phyloP scores from a whole-genome alignment of 1,139 yeast genomes.

The Debaryomyces singareniensis region DNA sequence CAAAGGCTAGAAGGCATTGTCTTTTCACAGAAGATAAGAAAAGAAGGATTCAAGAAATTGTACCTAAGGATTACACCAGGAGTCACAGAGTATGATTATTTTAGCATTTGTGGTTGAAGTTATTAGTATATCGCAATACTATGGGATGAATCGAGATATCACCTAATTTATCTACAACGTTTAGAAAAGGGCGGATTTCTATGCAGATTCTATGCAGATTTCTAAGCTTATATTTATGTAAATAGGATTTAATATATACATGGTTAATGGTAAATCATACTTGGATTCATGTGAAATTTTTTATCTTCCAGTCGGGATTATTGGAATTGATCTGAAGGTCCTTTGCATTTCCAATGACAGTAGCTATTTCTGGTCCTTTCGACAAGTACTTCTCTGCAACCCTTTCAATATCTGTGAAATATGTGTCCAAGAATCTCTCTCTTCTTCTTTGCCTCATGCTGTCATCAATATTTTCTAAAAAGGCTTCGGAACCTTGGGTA shows the following conservation, averaged over 20 bases:
- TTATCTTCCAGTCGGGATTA: conserved; percentile 20
- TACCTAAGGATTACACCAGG: conserved; percentile 56
- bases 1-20: conserved; percentile 66
- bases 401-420: conserved; percentile 53
- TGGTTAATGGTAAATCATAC: too few relatives aligned
- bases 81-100: conserved; percentile 24
- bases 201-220: too few relatives aligned
- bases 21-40: conserved; percentile 83
- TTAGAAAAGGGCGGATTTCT: too few relatives aligned
- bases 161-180: too few relatives aligned
- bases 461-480: conserved; percentile 67
- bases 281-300: conserved; percentile 8
- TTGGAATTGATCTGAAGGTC: background rate
- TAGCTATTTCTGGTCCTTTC: conserved; percentile 17
- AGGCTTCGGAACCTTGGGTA: conserved; percentile 64
- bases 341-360: conserved; percentile 46
- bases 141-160: too few relatives aligned
- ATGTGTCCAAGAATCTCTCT: conserved; percentile 61
- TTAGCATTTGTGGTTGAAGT: too few relatives aligned
- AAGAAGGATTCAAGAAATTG: conserved; percentile 65
- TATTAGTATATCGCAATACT: too few relatives aligned
- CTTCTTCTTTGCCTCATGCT: conserved; percentile 80
- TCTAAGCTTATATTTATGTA: too few relatives aligned
- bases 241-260: too few relatives aligned
- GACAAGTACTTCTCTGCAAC: conserved; percentile 58